Evolutionary conservation across 2,329 filamentous ascomycete species (phyloP).

Genomic region (Aspergillus aculeatus): DNA sequence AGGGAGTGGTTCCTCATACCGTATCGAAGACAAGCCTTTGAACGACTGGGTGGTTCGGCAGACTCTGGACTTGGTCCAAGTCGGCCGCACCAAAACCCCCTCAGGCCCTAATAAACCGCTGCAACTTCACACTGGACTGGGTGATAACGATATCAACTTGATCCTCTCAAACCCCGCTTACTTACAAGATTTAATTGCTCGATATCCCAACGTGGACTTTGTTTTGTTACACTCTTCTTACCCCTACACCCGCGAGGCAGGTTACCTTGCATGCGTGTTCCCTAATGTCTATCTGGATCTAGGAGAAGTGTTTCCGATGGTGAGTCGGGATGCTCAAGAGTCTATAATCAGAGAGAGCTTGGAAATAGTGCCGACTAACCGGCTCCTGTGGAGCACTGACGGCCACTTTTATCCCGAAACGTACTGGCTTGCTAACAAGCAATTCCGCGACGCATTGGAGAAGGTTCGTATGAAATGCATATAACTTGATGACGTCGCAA

Average conservation of each 20-base stretch:
- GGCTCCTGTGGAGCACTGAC: conserved; percentile 78
- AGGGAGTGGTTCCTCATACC: conserved; percentile 29
- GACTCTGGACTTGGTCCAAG: conserved; percentile 59
- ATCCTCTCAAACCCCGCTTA: conserved; percentile 70
- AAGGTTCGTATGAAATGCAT: conserved; percentile 48
- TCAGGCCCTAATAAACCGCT: conserved; percentile 64
- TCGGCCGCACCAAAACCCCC: conserved; percentile 32
- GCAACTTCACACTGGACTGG: conserved; percentile 80
- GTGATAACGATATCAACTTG: conserved; percentile 74
- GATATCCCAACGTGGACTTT: conserved; percentile 68
- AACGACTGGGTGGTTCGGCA: conserved; percentile 69
- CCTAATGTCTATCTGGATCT: conserved; percentile 79
- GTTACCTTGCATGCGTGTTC: conserved; percentile 75
- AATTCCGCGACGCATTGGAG: conserved; percentile 69
- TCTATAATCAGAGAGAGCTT: conserved; percentile 68
- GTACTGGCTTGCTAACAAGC: conserved; percentile 68
- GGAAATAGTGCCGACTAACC: conserved; percentile 71
- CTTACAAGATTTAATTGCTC: conserved; percentile 69
- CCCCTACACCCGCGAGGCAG: conserved; percentile 74
- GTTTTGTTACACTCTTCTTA: conserved; percentile 79
- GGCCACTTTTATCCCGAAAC: conserved; percentile 78
- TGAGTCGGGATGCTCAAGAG: conserved; percentile 75
- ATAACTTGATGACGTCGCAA: neutral
- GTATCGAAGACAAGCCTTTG: conserved; percentile 61
- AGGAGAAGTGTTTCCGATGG: conserved; percentile 76